Percentiles rank a stretch among this genome's conserved stretches.
These are phyloP conservation scores for Speleostelium caveatum DNA, from an alignment of 78 protist genomes.

Conservation along the genomic window DNA sequence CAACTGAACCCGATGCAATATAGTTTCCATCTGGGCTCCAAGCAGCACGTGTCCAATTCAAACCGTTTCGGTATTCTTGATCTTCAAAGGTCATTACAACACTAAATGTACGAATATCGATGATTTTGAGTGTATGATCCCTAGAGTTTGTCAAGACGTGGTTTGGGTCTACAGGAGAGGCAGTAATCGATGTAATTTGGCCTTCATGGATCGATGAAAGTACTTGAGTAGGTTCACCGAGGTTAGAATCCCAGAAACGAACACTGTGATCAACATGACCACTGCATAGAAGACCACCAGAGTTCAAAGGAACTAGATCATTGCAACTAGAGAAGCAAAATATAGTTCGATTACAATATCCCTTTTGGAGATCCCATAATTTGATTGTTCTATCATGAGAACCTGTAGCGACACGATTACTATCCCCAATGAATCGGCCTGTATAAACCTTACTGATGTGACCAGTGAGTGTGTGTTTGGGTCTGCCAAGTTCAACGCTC, in stretches of 20 bases:
- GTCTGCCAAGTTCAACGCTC: conserved; percentile 65
- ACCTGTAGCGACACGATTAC: conserved; percentile 77
- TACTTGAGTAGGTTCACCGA: conserved; percentile 66
- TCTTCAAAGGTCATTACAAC: conserved; percentile 71
- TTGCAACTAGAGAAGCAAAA: conserved; percentile 84
- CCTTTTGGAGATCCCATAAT: conserved; percentile 89
- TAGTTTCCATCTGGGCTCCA: conserved; percentile 83
- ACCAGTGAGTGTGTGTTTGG: conserved; percentile 89
- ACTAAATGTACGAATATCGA: conserved; percentile 83
- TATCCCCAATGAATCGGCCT: conserved; percentile 35
- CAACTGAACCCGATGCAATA: conserved; percentile 70
- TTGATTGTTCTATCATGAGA: conserved; percentile 90
- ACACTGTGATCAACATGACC: conserved; percentile 85
- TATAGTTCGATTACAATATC: conserved; percentile 85
- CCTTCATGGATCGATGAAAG: conserved; percentile 72
- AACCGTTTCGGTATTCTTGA: conserved; percentile 72
- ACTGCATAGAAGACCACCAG: conserved; percentile 36
- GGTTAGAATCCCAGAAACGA: conserved; percentile 85
- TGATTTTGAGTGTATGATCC: conserved; percentile 85
- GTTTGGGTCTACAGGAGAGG: conserved; percentile 65
- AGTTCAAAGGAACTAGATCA: conserved; percentile 47
- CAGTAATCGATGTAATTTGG: conserved; percentile 82
- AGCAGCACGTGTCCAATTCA: conserved; percentile 67
- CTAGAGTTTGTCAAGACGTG: conserved; percentile 78
- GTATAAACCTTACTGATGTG: conserved; percentile 85